phyloP scores from a whole-genome alignment of 2,329 filamentous ascomycete species.

The Cercospora zeina region DNA sequence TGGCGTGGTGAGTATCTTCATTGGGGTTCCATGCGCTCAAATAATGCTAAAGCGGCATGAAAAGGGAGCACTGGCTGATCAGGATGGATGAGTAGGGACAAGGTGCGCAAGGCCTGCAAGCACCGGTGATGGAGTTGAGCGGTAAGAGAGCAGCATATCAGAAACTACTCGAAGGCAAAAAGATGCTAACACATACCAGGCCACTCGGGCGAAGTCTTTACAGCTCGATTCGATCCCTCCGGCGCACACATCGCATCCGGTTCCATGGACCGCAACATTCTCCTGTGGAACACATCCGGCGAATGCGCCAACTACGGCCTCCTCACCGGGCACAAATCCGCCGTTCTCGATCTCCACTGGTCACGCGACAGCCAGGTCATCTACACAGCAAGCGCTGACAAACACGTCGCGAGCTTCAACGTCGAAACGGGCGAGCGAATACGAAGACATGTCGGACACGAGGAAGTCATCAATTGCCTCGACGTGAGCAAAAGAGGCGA shows the following conservation, averaged over 20 bases:
- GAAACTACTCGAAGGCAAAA: no score
- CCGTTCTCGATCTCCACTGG: constrained; percentile 91
- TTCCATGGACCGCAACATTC: constrained; percentile 91
- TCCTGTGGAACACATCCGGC: constrained; percentile 91
- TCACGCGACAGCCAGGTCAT: constrained; percentile 88
- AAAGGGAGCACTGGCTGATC: constrained; percentile 33
- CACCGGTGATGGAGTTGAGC: constrained; percentile 90
- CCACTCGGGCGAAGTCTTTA: constrained; percentile 80
- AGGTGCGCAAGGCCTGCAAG: constrained; percentile 78
- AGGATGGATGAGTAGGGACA: constrained; percentile 58
- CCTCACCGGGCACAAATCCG: constrained; percentile 84
- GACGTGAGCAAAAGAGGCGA: constrained; percentile 88
- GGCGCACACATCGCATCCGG: constrained; percentile 89
- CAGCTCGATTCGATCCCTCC: constrained; percentile 83
- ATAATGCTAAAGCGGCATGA: constrained; percentile 31
- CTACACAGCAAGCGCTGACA: constrained; percentile 91
- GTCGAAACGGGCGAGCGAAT: constrained; percentile 88
- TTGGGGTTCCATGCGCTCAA: constrained; percentile 40
- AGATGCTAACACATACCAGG: constrained; percentile 43
- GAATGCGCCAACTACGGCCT: constrained; percentile 93
- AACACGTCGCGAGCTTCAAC: constrained; percentile 92
- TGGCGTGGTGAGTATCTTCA: constrained; percentile 57
- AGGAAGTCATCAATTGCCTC: constrained; percentile 91
- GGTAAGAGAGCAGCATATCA: constrained; percentile 50
- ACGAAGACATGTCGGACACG: constrained; percentile 86